Percentiles rank a stretch among this genome's conserved stretches.
Conservation (phyloP, 805 yeast genomes). For the Candida coleopterorum region DNA sequence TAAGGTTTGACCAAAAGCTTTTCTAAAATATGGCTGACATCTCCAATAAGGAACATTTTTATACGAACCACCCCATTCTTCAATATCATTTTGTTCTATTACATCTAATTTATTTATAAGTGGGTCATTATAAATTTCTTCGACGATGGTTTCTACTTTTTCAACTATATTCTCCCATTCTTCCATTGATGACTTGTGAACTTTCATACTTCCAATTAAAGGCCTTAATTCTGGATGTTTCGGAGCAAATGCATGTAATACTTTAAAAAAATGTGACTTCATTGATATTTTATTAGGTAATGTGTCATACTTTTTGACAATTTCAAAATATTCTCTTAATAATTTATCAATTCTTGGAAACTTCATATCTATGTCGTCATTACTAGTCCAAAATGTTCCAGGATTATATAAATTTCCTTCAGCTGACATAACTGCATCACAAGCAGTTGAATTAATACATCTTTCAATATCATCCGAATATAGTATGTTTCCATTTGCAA, state of each 20-base stretch:
- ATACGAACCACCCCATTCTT: constrained; percentile 78
- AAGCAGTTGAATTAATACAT: constrained; percentile 56
- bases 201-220: constrained; percentile 53
- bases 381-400: constrained; percentile 68
- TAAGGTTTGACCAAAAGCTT: constrained; percentile 68
- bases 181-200: constrained; percentile 26
- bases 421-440: constrained; percentile 96
- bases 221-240: constrained; percentile 75
- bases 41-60: constrained; percentile 90
- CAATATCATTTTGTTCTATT: constrained; percentile 48
- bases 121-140: constrained; percentile 45
- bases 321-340: constrained; percentile 82
- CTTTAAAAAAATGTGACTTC: constrained; percentile 90
- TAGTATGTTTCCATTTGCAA: constrained; percentile 92
- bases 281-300: constrained; percentile 76
- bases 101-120: constrained; percentile 54
- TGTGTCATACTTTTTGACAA: constrained; percentile 58
- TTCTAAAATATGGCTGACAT: constrained; percentile 91
- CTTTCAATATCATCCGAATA: constrained; percentile 80
- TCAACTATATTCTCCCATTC: constrained; percentile 51
- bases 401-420: constrained; percentile 95
- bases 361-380: constrained; percentile 52
- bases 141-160: constrained; percentile 65
- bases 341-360: constrained; percentile 84
- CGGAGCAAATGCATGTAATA: constrained; percentile 75